Conservation (phyloP, 371 early-diverging fungal genomes). For the Globomyces sp. region DNA sequence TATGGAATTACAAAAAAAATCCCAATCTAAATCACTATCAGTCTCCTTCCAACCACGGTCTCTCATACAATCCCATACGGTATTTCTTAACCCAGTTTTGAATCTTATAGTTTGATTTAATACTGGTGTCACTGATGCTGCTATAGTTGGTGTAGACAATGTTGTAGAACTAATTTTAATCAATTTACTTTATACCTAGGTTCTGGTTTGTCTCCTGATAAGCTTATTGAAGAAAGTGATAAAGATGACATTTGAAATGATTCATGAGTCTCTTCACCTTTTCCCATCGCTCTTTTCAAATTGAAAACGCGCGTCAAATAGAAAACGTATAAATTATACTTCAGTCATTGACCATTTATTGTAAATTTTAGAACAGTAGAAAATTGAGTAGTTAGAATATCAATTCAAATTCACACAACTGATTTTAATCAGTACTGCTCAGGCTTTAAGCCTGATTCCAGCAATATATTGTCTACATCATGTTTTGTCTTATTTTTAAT, state of each 20-base stretch:
- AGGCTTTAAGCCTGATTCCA: conserved; percentile 1
- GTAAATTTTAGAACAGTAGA: background rate
- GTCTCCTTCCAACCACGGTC: conserved; percentile 60
- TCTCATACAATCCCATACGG: conserved; percentile 52
- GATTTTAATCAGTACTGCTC: background rate
- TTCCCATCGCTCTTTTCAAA: background rate
- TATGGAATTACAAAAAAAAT: conserved; percentile 37
- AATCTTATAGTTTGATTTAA: conserved; percentile 33
- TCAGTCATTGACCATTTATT: too few species aligned
- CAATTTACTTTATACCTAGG: too few species aligned
- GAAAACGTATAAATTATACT: too few species aligned
- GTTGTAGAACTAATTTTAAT: too few species aligned
- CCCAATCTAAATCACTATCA: conserved; percentile 56
- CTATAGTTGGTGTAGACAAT: too few species aligned
- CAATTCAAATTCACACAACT: background rate
- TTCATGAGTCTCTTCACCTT: background rate
- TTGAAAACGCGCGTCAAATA: background rate
- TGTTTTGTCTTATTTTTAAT: conserved; percentile 12
- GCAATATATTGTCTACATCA: background rate
- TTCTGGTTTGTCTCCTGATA: background rate
- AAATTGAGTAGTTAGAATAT: background rate
- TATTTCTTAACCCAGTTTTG: conserved; percentile 49
- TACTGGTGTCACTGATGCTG: too few species aligned
- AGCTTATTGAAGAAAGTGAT: background rate
- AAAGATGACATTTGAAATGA: background rate